Conservation (phyloP, 179 eudicot species). For the Silene coronaria region DNA sequence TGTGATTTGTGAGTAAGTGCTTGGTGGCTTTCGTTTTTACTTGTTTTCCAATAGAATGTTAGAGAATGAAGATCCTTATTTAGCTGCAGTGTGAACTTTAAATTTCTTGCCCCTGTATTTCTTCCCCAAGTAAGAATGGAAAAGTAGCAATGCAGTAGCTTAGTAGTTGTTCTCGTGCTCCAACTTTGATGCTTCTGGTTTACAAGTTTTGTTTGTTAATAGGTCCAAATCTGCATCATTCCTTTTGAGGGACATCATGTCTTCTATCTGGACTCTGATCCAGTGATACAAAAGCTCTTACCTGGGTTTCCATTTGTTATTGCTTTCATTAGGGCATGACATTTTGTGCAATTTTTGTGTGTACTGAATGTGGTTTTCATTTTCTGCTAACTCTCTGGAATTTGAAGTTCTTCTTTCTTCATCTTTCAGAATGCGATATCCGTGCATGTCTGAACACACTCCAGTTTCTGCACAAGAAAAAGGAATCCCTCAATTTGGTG, state of each 20-base stretch:
- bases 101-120: background rate
- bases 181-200: conserved; percentile 2
- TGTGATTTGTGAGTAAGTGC: conserved; percentile 9
- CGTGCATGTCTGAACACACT: conserved; percentile 95
- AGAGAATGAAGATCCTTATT: background rate
- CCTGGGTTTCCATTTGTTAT: background rate
- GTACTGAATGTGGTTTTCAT: background rate
- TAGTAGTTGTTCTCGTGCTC: background rate
- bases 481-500: conserved; percentile 79
- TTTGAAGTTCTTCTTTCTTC: conserved; percentile 16
- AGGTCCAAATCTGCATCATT: background rate
- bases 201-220: background rate
- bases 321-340: background rate
- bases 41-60: conserved; percentile 8
- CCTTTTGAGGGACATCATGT: background rate
- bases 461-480: conserved; percentile 92
- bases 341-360: background rate
- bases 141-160: conserved; percentile 1
- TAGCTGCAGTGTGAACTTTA: background rate
- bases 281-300: background rate
- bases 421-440: conserved; percentile 73
- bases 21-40: conserved; percentile 2
- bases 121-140: background rate
- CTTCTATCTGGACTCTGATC: background rate
- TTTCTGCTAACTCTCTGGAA: conserved; percentile 1